Evolutionary conservation across 768 basidiomycete species (phyloP).

Genomic region (Tulasnella sp.): DNA sequence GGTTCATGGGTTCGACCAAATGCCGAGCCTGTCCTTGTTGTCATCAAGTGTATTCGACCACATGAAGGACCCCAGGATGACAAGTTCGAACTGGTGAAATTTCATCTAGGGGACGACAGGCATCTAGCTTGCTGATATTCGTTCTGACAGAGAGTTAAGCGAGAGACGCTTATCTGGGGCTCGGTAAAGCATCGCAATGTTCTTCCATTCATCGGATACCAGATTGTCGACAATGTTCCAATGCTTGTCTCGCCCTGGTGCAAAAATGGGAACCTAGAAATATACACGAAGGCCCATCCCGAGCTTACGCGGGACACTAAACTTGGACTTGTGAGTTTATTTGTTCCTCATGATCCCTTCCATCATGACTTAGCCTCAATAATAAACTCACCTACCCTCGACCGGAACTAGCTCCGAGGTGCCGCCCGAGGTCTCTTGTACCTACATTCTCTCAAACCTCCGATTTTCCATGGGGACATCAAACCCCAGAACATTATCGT

Average conservation of each 20-base stretch:
- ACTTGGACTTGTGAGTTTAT: neutral
- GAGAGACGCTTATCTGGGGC: neutral
- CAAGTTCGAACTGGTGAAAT: no score
- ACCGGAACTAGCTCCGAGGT: neutral
- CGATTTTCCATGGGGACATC: neutral
- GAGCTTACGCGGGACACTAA: neutral
- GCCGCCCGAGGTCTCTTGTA: neutral
- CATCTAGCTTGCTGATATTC: neutral
- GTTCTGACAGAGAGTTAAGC: neutral
- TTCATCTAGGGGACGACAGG: no score
- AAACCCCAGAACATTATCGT: neutral
- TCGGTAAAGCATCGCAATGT: neutral
- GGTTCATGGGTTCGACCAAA: no score
- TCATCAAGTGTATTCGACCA: no score
- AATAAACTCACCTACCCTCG: no score
- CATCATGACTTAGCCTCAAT: neutral
- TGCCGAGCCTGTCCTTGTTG: no score
- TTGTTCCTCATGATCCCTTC: neutral
- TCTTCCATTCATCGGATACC: neutral
- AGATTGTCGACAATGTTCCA: neutral
- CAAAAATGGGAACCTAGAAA: neutral
- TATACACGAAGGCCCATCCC: neutral
- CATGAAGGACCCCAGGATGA: no score
- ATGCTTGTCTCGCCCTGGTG: neutral
- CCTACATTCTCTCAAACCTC: neutral